Conservation (phyloP, 768 basidiomycete genomes). For the Serendipita vermifera region DNA sequence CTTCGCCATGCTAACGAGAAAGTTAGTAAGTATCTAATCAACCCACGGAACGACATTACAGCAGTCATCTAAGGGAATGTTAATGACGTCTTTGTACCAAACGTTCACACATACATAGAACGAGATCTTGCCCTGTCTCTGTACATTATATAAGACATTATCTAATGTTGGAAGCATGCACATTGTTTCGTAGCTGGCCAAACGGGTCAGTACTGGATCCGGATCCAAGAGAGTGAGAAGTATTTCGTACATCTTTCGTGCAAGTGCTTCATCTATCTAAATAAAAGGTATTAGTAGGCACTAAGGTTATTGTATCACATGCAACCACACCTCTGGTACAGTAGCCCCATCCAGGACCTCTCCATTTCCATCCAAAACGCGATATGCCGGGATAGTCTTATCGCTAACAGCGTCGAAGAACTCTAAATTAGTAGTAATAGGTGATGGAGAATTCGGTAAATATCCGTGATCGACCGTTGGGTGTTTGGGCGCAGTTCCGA, state of each 20-base stretch:
- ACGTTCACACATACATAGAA: constrained; percentile 52
- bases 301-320: neutral
- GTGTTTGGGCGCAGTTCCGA: neutral
- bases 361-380: constrained; percentile 73
- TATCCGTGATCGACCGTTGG: constrained; percentile 19
- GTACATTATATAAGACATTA: constrained; percentile 80
- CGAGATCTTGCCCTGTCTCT: constrained; percentile 85
- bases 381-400: constrained; percentile 68
- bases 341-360: constrained; percentile 57
- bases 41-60: constrained; percentile 34
- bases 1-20: constrained; percentile 61
- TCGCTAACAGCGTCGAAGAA: constrained; percentile 72
- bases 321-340: constrained; percentile 50
- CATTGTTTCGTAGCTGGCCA: constrained; percentile 60
- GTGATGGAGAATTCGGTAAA: constrained; percentile 38
- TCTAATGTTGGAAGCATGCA: constrained; percentile 70
- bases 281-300: constrained; percentile 12
- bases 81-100: neutral
- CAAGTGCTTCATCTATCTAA: constrained; percentile 56
- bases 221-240: neutral
- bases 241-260: constrained; percentile 42
- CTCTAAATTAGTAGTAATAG: constrained; percentile 52
- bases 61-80: constrained; percentile 55
- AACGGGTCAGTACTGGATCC: neutral
- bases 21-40: constrained; percentile 8